Conservation (phyloP, 108 stramenopile species). For the Cylindrotheca fusiformis region DNA sequence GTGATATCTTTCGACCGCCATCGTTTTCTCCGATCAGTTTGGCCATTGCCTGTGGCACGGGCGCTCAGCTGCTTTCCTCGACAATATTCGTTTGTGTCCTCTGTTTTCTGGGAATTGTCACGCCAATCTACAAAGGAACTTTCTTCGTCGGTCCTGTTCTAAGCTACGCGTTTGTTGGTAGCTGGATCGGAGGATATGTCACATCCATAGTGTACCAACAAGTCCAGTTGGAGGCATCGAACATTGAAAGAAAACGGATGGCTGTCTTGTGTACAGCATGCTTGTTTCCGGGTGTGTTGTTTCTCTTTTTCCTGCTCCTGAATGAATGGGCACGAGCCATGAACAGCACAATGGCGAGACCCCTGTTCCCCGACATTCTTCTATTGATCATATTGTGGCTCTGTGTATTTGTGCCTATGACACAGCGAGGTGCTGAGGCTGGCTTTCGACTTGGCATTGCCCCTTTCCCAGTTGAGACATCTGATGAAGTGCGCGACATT, state of each 20-base stretch:
- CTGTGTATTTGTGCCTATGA: constrained; percentile 81
- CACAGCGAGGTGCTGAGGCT: constrained; percentile 90
- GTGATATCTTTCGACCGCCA: constrained; percentile 90
- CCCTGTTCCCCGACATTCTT: constrained; percentile 82
- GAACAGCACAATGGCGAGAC: constrained; percentile 74
- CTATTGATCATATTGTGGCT: constrained; percentile 83
- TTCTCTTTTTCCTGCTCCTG: constrained; percentile 75
- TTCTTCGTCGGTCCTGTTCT: constrained; percentile 86
- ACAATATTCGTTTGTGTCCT: constrained; percentile 69
- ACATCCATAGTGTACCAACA: constrained; percentile 86
- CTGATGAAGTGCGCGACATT: constrained; percentile 76
- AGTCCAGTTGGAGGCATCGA: constrained; percentile 51
- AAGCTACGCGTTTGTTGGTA: constrained; percentile 87
- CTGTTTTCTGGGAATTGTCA: constrained; percentile 84
- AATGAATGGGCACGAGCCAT: constrained; percentile 57
- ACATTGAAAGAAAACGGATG: constrained; percentile 80
- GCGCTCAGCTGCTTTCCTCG: constrained; percentile 83
- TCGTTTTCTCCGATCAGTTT: constrained; percentile 60
- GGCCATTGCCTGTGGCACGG: constrained; percentile 77
- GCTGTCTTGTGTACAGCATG: constrained; percentile 72
- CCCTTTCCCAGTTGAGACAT: constrained; percentile 81
- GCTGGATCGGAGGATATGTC: constrained; percentile 81
- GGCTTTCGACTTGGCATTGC: constrained; percentile 83
- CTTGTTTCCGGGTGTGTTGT: constrained; percentile 73
- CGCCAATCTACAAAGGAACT: constrained; percentile 86